Base-by-base conservation (phyloP, 2,329 filamentous ascomycete species). In the Aureobasidium zeae region DNA sequence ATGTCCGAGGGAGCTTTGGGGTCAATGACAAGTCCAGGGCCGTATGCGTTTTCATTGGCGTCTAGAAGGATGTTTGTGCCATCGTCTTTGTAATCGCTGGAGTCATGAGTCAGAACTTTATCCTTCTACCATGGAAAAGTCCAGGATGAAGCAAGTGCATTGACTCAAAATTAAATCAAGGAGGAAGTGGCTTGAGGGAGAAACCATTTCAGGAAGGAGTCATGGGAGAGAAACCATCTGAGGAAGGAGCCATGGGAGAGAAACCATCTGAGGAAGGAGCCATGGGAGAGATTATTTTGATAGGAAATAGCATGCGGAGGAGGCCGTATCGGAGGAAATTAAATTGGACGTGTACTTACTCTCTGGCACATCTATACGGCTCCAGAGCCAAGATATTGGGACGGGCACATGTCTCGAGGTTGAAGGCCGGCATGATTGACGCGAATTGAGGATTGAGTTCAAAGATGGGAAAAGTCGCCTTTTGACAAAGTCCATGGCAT, bases 31-130 rank as follows among this genome's bases (percentile, higher is more conserved):
- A 95, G 68, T 2, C 85, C 82, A 0, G 91, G 89, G 0, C 91
- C 91, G 57, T 83, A 95, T 48, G 91, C 87, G 59, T 98, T 98
- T 68, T 98, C 91, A 58, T 98, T 98, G 55, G 91, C 91, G 62
- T 98, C 91, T 52, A 98, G 83, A 41, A 98, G 81, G 56, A 96
- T 79, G 59, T 96, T 96, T 47, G 80, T 89, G 53, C 91, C 91
- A 61, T 98, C 84, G 63, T 98, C 89, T 69, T 98, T 95, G 76
- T 98, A 96, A 74, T 98, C 91, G 69, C 58, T 60, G 26, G 52
- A 68, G 37, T 48, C 13, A 42, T 31, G 34, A 32, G 21, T 22
- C 21, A 20, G 19, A 32, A n/a, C n/a, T n/a, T n/a, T n/a, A n/a
- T n/a, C n/a, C n/a, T n/a, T n/a, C 31, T 39, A 15, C 31, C 4